Evolutionary conservation across 2,329 filamentous ascomycete species (phyloP).

Genomic region (Ploettnerulaceae sp.): DNA sequence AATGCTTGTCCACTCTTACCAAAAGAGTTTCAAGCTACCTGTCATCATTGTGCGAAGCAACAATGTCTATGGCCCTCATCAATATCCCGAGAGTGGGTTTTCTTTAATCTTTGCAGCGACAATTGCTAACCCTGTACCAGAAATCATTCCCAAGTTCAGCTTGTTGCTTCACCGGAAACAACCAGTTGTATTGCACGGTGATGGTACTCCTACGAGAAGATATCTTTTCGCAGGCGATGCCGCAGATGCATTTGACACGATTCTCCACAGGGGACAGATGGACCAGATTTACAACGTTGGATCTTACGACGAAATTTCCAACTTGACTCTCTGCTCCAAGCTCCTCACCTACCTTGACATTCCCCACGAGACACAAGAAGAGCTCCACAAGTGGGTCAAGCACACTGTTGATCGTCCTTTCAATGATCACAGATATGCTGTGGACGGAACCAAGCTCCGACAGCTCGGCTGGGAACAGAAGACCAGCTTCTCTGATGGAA

Average conservation of each 20-base stretch:
- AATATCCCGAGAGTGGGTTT: slow-evolving; percentile 73
- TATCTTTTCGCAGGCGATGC: slow-evolving; percentile 78
- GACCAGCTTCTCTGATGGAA: slow-evolving; percentile 58
- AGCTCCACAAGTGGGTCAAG: slow-evolving; percentile 61
- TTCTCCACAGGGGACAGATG: slow-evolving; percentile 69
- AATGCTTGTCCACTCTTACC: slow-evolving; percentile 83
- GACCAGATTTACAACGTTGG: slow-evolving; percentile 81
- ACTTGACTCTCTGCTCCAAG: slow-evolving; percentile 61
- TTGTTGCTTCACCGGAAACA: slow-evolving; percentile 62
- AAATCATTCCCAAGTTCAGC: slow-evolving; percentile 80
- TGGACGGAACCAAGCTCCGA: slow-evolving; percentile 64
- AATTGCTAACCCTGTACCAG: slow-evolving; percentile 38
- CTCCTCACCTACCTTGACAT: slow-evolving; percentile 61
- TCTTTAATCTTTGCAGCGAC: not conserved
- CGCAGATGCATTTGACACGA: slow-evolving; percentile 77
- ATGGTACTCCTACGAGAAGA: slow-evolving; percentile 67
- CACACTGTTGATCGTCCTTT: slow-evolving; percentile 75
- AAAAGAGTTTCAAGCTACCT: slow-evolving; percentile 76
- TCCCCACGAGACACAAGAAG: slow-evolving; percentile 43
- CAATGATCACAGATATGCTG: slow-evolving; percentile 69
- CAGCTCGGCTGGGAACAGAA: slow-evolving; percentile 66
- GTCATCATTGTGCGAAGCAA: slow-evolving; percentile 77
- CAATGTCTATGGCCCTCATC: slow-evolving; percentile 81
- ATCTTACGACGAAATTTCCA: slow-evolving; percentile 72
- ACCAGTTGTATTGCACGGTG: slow-evolving; percentile 69